Percentiles rank a stretch among this genome's conserved stretches.
These are phyloP conservation scores for Hyphopichia fennica DNA, from an alignment of 1,139 yeast species.

Conservation along the genomic window DNA sequence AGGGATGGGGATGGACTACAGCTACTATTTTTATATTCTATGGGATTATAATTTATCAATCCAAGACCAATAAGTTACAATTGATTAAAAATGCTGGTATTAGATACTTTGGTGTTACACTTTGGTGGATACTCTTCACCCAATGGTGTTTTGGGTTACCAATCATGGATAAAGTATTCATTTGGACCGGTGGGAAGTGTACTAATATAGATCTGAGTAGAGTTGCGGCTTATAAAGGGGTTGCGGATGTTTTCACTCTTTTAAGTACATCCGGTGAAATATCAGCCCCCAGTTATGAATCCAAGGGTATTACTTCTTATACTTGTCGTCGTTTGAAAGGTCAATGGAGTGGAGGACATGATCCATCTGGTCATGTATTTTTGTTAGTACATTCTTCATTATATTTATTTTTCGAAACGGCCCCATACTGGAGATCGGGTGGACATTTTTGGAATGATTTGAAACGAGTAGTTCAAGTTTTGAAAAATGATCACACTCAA, in stretches of 20 bases:
- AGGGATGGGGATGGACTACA: slow-evolving; percentile 94
- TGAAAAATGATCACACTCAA: background rate
- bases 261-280: background rate
- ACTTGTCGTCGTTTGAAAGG: slow-evolving; percentile 67
- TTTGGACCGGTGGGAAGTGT: slow-evolving; percentile 83
- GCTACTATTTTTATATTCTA: slow-evolving; percentile 30
- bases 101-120: slow-evolving; percentile 54
- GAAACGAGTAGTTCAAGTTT: background rate
- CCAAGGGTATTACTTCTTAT: slow-evolving; percentile 38
- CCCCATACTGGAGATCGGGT: slow-evolving; percentile 24
- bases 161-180: slow-evolving; percentile 81
- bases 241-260: slow-evolving; percentile 2
- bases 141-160: slow-evolving; percentile 91
- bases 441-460: slow-evolving; percentile 1
- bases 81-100: slow-evolving; percentile 20
- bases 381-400: slow-evolving; percentile 71
- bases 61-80: slow-evolving; percentile 3
- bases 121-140: slow-evolving; percentile 81
- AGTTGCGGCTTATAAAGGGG: slow-evolving; percentile 5
- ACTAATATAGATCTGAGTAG: slow-evolving; percentile 18
- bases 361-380: slow-evolving; percentile 94
- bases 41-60: slow-evolving; percentile 12
- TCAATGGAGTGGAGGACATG: slow-evolving; percentile 89
- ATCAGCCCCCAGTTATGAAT: slow-evolving; percentile 12
- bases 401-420: slow-evolving; percentile 66